phyloP scores from a whole-genome alignment of 441 rosid species.

The California macrophylla region DNA sequence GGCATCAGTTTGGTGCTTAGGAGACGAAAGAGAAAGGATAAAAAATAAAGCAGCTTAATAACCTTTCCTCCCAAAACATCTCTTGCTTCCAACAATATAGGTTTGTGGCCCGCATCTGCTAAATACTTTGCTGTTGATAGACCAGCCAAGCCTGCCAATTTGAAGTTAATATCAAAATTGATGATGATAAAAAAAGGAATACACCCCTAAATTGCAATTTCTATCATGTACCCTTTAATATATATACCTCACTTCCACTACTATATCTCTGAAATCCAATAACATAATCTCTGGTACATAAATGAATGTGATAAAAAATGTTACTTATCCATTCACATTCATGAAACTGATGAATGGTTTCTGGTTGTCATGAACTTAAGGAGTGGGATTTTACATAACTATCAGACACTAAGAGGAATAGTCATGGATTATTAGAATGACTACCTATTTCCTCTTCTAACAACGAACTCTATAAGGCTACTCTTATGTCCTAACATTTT shows the following conservation, averaged over 20 bases:
- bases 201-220: background rate
- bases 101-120: conserved; percentile 90
- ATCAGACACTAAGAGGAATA: no score
- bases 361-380: background rate
- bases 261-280: background rate
- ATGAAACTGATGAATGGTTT: background rate
- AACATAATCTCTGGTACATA: background rate
- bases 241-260: background rate
- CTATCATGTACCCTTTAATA: background rate
- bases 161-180: background rate
- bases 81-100: conserved; percentile 77
- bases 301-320: background rate
- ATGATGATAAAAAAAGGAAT: background rate
- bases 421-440: no score
- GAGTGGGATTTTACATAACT: no score
- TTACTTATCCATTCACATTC: background rate
- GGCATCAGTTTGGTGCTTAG: background rate
- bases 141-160: conserved; percentile 74
- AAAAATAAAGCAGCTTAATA: conserved; percentile 16
- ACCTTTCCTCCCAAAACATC: conserved; percentile 99
- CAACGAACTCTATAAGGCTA: no score
- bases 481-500: no score
- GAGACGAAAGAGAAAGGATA: background rate
- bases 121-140: conserved; percentile 85
- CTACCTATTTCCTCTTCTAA: no score